These are phyloP conservation scores for Tillandsia fasciculata DNA, from an alignment of 176 grass and related monocot genomes.

Conservation along the genomic window DNA sequence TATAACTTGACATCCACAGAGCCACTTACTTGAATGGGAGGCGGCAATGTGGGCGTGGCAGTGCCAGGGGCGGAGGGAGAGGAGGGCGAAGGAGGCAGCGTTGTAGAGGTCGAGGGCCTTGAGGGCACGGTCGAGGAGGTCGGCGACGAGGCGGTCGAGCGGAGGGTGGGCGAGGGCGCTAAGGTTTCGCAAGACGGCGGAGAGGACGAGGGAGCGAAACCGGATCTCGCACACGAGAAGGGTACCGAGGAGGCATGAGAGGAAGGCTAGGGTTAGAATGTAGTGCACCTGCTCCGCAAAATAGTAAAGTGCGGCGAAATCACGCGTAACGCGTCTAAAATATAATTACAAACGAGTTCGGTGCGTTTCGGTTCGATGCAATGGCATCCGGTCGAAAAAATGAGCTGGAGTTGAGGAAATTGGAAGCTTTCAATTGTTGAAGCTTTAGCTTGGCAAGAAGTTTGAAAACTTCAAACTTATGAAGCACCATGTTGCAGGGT, in stretches of 20 bases:
- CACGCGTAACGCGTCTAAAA: too few species aligned
- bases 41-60: slow-evolving; percentile 61
- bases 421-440: too few species aligned
- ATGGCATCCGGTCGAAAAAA: too few species aligned
- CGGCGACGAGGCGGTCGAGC: slow-evolving; percentile 49
- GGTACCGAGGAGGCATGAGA: slow-evolving; percentile 69
- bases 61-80: slow-evolving; percentile 55
- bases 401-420: too few species aligned
- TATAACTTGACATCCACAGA: too few species aligned
- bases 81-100: slow-evolving; percentile 51
- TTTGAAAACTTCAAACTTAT: too few species aligned
- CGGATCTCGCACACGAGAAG: slow-evolving; percentile 43
- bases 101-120: slow-evolving; percentile 87
- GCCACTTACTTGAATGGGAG: not conserved
- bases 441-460: too few species aligned
- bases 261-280: slow-evolving; percentile 50
- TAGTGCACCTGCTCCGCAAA: too few species aligned
- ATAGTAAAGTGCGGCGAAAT: too few species aligned
- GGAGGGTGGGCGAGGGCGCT: slow-evolving; percentile 33
- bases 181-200: slow-evolving; percentile 14
- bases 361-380: too few species aligned
- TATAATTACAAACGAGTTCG: too few species aligned
- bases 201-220: slow-evolving; percentile 40
- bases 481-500: too few species aligned
- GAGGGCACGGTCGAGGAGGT: slow-evolving; percentile 68